Conservation (phyloP, 805 yeast genomes). For the Groenewaldozyma tartarivorans region DNA sequence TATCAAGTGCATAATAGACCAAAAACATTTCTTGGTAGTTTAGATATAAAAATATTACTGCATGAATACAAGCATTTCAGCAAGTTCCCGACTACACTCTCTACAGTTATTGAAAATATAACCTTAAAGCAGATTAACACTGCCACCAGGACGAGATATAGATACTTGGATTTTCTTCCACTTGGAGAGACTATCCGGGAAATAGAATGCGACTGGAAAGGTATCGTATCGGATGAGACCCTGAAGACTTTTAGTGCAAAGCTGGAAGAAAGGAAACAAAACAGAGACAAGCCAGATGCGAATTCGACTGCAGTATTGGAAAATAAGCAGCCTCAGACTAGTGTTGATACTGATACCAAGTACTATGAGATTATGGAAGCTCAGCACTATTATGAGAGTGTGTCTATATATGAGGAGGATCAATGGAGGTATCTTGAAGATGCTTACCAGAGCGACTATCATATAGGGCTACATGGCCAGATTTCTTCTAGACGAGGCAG, state of each 20-base stretch:
- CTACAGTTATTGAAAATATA: background rate
- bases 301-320: background rate
- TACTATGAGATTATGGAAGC: too few relatives aligned
- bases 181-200: slow-evolving; percentile 5
- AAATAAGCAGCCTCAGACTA: too few relatives aligned
- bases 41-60: slow-evolving; percentile 6
- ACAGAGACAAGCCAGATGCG: background rate
- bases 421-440: too few relatives aligned
- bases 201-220: slow-evolving; percentile 5
- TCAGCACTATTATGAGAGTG: too few relatives aligned
- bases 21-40: slow-evolving; percentile 4
- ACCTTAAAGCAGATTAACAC: background rate
- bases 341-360: too few relatives aligned
- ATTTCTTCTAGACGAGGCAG: too few relatives aligned
- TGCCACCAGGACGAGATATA: slow-evolving; percentile 1
- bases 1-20: slow-evolving; percentile 6
- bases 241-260: background rate
- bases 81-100: slow-evolving; percentile 4
- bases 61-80: slow-evolving; percentile 3
- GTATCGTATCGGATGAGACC: background rate
- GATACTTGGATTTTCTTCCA: slow-evolving; percentile 10
- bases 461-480: too few relatives aligned
- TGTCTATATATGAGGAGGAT: too few relatives aligned
- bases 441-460: too few relatives aligned
- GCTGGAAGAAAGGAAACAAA: background rate